Conservation (phyloP, 768 basidiomycete species). For the Lactifluus volemus region DNA sequence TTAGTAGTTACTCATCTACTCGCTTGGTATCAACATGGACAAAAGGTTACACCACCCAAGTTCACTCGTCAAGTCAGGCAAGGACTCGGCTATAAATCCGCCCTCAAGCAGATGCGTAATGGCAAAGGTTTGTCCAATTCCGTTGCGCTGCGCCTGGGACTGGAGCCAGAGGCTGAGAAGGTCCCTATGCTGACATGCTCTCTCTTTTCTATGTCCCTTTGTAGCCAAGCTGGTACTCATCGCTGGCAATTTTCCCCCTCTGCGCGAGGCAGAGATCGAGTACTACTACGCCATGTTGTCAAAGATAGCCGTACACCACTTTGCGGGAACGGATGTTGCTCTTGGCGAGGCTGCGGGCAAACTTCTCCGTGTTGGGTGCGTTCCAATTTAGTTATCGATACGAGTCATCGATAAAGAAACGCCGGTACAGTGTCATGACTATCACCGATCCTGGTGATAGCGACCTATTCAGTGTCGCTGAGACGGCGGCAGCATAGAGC, state of each 20-base stretch:
- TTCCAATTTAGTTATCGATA: neutral
- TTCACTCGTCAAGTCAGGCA: constrained; percentile 93
- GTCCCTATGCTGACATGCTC: constrained; percentile 70
- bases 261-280: constrained; percentile 98
- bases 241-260: constrained; percentile 97
- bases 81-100: constrained; percentile 81
- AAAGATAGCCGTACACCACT: constrained; percentile 86
- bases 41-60: neutral
- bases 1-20: neutral
- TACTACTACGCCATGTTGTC: constrained; percentile 99
- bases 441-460: constrained; percentile 94
- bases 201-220: constrained; percentile 18
- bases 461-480: constrained; percentile 75
- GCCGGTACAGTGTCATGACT: constrained; percentile 77
- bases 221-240: constrained; percentile 97
- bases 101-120: constrained; percentile 92
- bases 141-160: constrained; percentile 44
- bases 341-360: constrained; percentile 88
- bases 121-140: constrained; percentile 79
- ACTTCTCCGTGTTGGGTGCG: constrained; percentile 72
- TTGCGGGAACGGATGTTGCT: constrained; percentile 83
- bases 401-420: neutral
- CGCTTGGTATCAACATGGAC: neutral
- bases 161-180: constrained; percentile 99
- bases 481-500: constrained; percentile 58